phyloP scores from a whole-genome alignment of 2,329 filamentous ascomycete species.

The Escovopsis sp. region DNA sequence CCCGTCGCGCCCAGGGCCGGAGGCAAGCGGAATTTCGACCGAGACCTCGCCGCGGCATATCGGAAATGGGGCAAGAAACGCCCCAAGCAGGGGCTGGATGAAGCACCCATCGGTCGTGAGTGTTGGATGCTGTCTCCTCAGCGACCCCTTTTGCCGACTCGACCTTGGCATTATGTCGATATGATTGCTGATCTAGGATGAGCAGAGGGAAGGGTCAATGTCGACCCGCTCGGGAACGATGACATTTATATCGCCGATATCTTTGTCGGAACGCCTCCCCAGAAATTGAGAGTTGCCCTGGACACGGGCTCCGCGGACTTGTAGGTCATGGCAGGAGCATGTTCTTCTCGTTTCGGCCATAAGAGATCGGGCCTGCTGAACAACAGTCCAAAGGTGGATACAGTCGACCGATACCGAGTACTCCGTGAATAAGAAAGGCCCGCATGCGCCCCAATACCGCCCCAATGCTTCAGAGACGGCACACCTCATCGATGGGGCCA shows the following conservation, averaged over 20 bases:
- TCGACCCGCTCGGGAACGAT: conserved; percentile 25
- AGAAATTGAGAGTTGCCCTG: conserved; percentile 32
- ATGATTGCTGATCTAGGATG: background rate
- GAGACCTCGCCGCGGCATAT: conserved; percentile 19
- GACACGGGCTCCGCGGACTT: conserved; percentile 41
- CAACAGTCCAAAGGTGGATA: conserved; percentile 29
- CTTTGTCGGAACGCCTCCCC: conserved; percentile 32
- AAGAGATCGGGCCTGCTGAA: conserved; percentile 1
- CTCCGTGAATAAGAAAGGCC: conserved; percentile 18
- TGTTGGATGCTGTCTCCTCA: too few relatives aligned
- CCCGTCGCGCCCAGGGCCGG: conserved; percentile 10
- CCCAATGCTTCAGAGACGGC: conserved; percentile 32
- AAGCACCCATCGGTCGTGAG: conserved; percentile 10
- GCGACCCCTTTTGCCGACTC: too few relatives aligned
- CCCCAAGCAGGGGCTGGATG: conserved; percentile 7
- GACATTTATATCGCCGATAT: conserved; percentile 29
- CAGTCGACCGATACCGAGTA: conserved; percentile 34
- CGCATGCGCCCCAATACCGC: conserved; percentile 26
- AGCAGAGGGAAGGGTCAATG: conserved; percentile 14
- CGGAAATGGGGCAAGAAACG: conserved; percentile 18
- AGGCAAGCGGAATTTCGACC: conserved; percentile 17
- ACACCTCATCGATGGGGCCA: conserved; percentile 23
- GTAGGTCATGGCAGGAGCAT: conserved; percentile 35
- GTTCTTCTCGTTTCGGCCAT: background rate
- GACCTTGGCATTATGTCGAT: too few relatives aligned